Evolutionary conservation across 306 rosid genomes (phyloP).

Genomic region (Canavalia ensiformis): DNA sequence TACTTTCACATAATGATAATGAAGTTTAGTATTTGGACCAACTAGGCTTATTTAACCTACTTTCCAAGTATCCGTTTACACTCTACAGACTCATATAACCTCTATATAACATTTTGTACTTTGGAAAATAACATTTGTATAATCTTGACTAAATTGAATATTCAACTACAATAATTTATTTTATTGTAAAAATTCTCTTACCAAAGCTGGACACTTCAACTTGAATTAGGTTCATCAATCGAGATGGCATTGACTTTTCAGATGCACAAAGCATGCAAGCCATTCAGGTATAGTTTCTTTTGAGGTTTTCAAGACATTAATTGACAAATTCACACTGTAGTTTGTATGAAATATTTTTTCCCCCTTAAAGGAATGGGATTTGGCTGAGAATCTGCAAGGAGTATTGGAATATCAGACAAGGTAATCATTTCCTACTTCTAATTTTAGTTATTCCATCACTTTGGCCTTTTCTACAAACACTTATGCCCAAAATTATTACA

Average conservation of each 20-base stretch:
- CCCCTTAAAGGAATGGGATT: slow-evolving; percentile 89
- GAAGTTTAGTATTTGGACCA: slow-evolving; percentile 10
- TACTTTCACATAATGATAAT: slow-evolving; percentile 11
- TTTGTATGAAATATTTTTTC: slow-evolving; percentile 44
- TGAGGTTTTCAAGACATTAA: slow-evolving; percentile 40
- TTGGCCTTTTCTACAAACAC: slow-evolving; percentile 18
- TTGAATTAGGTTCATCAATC: slow-evolving; percentile 82
- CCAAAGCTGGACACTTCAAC: slow-evolving; percentile 41
- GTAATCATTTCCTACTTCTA: slow-evolving; percentile 56
- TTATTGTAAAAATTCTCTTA: slow-evolving; percentile 29
- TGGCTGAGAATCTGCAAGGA: slow-evolving; percentile 95
- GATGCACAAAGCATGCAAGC: slow-evolving; percentile 99
- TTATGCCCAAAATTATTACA: not conserved
- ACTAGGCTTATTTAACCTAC: not conserved
- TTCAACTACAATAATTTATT: not conserved
- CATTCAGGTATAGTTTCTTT: slow-evolving; percentile 71
- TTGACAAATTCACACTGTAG: slow-evolving; percentile 43
- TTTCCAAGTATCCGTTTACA: slow-evolving; percentile 14
- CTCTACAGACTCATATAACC: slow-evolving; percentile 10
- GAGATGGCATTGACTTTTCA: slow-evolving; percentile 97
- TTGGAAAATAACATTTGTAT: slow-evolving; percentile 2
- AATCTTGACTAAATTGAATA: slow-evolving; percentile 11
- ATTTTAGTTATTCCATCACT: slow-evolving; percentile 24
- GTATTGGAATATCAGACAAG: slow-evolving; percentile 96
- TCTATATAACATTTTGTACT: slow-evolving; percentile 7